Evolutionary conservation across 345 rosid genomes (phyloP).

Genomic region (Iberis pinnata): DNA sequence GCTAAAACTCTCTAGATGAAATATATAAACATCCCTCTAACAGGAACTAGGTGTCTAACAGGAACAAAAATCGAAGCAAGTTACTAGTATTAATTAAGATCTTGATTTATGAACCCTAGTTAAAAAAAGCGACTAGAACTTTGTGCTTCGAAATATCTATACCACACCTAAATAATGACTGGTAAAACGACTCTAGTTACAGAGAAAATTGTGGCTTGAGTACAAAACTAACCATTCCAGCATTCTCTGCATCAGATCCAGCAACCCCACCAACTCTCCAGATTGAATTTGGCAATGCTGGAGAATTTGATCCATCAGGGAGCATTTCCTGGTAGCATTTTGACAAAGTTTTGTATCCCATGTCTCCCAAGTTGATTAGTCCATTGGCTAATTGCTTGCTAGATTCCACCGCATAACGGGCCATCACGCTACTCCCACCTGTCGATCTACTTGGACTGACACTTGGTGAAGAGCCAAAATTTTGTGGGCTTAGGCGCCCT

Average conservation of each 20-base stretch:
- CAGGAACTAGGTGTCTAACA: too few relatives aligned
- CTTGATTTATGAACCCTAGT: constrained; percentile 6
- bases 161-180: constrained; percentile 8
- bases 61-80: not conserved
- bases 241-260: constrained; percentile 68
- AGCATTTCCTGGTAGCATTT: constrained; percentile 81
- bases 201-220: constrained; percentile 4
- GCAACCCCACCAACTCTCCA: constrained; percentile 70
- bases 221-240: constrained; percentile 79
- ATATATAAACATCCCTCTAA: too few relatives aligned
- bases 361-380: constrained; percentile 73
- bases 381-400: constrained; percentile 84
- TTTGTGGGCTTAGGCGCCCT: constrained; percentile 80
- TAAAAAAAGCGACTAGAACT: not conserved
- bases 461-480: constrained; percentile 65
- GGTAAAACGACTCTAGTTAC: constrained; percentile 3
- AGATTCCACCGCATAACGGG: constrained; percentile 96
- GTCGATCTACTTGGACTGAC: constrained; percentile 89
- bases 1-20: too few relatives aligned
- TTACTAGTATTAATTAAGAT: not conserved
- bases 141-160: constrained; percentile 4
- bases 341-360: constrained; percentile 88
- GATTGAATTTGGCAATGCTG: constrained; percentile 64
- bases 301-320: constrained; percentile 87
- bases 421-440: constrained; percentile 71